These are phyloP conservation scores for Cytospora leucostoma DNA, from an alignment of 2,329 filamentous ascomycete species.

Conservation along the genomic window DNA sequence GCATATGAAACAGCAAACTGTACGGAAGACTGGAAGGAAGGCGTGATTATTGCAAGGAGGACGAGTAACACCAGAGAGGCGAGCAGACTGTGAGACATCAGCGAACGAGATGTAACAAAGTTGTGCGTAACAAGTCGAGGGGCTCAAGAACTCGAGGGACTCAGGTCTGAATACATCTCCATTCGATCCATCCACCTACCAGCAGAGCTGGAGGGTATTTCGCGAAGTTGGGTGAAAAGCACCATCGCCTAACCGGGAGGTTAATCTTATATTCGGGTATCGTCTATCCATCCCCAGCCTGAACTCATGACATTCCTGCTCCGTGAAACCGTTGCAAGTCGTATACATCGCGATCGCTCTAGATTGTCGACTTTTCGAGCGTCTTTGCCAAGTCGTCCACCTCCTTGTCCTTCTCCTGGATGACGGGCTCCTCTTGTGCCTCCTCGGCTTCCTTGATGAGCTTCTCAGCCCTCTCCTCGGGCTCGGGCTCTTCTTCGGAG, in stretches of 20 bases:
- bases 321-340: constrained; percentile 19
- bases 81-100: constrained; percentile 1
- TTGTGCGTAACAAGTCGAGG: neutral
- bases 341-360: constrained; percentile 15
- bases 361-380: constrained; percentile 70
- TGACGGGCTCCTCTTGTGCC: constrained; percentile 73
- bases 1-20: neutral
- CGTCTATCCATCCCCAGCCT: constrained; percentile 28
- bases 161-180: neutral
- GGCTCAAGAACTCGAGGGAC: neutral
- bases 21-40: neutral
- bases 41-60: neutral
- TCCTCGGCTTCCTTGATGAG: constrained; percentile 68
- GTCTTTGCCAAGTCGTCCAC: constrained; percentile 79
- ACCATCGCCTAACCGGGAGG: constrained; percentile 26
- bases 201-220: neutral
- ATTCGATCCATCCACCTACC: neutral
- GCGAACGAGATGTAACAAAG: neutral
- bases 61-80: neutral
- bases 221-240: constrained; percentile 1
- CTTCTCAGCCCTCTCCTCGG: constrained; percentile 69
- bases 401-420: constrained; percentile 69
- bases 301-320: constrained; percentile 25
- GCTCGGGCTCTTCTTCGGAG: constrained; percentile 59
- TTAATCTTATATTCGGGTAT: constrained; percentile 28